These are phyloP conservation scores for Ceratocystis eucalypticola DNA, from an alignment of 2,329 filamentous ascomycete genomes.

Conservation along the genomic window DNA sequence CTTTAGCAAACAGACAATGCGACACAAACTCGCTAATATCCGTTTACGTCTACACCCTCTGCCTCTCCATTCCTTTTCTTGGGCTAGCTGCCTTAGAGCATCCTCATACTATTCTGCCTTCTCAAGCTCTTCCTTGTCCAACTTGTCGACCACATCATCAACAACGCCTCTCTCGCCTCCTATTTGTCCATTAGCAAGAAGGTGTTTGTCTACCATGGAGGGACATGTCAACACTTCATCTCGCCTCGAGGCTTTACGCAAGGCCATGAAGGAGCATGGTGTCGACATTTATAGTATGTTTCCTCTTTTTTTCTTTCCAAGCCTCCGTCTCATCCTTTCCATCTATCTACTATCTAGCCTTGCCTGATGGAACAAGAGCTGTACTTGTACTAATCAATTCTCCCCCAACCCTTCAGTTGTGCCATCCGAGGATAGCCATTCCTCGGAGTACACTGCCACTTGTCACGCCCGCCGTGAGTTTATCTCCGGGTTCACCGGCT, in stretches of 20 bases:
- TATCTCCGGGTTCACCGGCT: conserved; percentile 89
- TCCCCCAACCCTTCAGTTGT: conserved; percentile 48
- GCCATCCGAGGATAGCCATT: conserved; percentile 92
- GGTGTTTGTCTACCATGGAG: conserved; percentile 24
- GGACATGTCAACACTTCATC: conserved; percentile 44
- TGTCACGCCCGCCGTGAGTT: conserved; percentile 84
- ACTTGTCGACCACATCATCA: neutral
- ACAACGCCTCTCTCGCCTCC: neutral
- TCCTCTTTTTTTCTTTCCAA: conserved; percentile 21
- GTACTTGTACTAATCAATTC: conserved; percentile 22
- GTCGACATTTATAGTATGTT: conserved; percentile 78
- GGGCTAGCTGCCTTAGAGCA: neutral
- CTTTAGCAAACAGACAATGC: conserved; percentile 2
- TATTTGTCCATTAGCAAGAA: neutral
- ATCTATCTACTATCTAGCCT: neutral
- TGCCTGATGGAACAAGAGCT: neutral
- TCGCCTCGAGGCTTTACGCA: conserved; percentile 61
- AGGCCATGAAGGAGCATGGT: conserved; percentile 74
- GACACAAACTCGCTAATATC: neutral
- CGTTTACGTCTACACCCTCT: neutral
- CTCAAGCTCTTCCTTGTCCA: neutral
- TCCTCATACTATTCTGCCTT: neutral
- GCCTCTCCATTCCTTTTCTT: neutral
- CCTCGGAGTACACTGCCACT: conserved; percentile 95
- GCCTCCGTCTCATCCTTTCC: conserved; percentile 16